phyloP scores from a whole-genome alignment of 441 rosid genomes.

The Corymbia citriodora region DNA sequence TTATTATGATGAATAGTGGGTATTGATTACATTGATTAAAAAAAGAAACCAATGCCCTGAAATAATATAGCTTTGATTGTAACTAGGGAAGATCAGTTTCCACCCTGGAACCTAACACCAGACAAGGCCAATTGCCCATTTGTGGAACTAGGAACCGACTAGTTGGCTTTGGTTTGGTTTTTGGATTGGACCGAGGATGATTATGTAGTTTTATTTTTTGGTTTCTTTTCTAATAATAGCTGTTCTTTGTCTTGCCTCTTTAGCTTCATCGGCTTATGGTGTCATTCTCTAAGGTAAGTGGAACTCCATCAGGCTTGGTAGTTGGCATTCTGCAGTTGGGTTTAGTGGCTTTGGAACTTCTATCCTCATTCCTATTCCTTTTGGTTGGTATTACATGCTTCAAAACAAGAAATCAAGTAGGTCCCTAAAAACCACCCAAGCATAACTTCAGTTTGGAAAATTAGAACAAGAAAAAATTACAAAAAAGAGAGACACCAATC shows the following conservation, averaged over 20 bases:
- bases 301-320: constrained; percentile 34
- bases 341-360: constrained; percentile 19
- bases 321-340: constrained; percentile 51
- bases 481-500: not conserved
- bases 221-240: too few species aligned
- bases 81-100: too few species aligned
- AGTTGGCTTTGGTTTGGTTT: too few species aligned
- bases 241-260: not conserved
- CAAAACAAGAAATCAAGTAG: constrained; percentile 83
- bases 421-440: not conserved
- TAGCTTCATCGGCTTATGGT: not conserved
- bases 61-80: too few species aligned
- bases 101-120: too few species aligned
- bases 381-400: constrained; percentile 58
- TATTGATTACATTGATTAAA: not conserved
- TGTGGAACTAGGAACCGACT: too few species aligned
- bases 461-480: not conserved
- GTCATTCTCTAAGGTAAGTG: constrained; percentile 18
- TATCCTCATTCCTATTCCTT: constrained; percentile 57
- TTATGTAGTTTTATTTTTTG: too few species aligned
- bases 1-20: too few species aligned
- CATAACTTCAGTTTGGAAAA: not conserved
- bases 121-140: too few species aligned
- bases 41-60: not conserved
- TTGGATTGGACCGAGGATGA: too few species aligned